Conservation (phyloP, 2,329 filamentous ascomycete genomes). For the Nothophoma quercina region DNA sequence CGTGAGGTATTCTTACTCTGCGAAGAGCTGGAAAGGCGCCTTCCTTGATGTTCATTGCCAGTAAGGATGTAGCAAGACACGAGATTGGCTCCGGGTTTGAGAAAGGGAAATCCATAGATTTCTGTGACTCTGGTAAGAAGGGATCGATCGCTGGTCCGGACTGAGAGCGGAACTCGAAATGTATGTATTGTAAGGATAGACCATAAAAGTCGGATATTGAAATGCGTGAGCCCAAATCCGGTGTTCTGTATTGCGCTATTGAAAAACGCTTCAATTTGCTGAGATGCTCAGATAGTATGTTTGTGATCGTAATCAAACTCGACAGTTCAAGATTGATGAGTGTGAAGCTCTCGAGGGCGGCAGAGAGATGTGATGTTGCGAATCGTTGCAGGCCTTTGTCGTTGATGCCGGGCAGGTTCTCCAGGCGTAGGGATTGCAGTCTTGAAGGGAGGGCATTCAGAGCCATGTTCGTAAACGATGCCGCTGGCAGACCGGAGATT, state of each 20-base stretch:
- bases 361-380: constrained; percentile 55
- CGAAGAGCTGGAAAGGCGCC: constrained; percentile 69
- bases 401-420: constrained; percentile 63
- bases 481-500: constrained; percentile 61
- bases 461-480: constrained; percentile 64
- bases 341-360: constrained; percentile 55
- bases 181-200: constrained; percentile 58
- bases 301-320: constrained; percentile 60
- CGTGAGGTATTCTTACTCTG: constrained; percentile 69
- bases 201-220: constrained; percentile 59
- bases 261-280: constrained; percentile 58
- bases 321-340: constrained; percentile 63
- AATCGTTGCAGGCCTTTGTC: constrained; percentile 64
- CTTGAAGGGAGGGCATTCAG: constrained; percentile 60
- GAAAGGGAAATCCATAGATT: constrained; percentile 26
- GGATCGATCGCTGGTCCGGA: constrained; percentile 25
- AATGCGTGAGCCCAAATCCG: constrained; percentile 52
- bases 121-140: constrained; percentile 6
- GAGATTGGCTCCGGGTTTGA: constrained; percentile 53
- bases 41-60: constrained; percentile 69
- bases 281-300: constrained; percentile 57
- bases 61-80: constrained; percentile 65
- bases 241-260: constrained; percentile 60
- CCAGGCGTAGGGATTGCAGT: constrained; percentile 62
- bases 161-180: constrained; percentile 64